Base-by-base conservation (phyloP, 257 asterid species). In the Solanum clarkiae region DNA sequence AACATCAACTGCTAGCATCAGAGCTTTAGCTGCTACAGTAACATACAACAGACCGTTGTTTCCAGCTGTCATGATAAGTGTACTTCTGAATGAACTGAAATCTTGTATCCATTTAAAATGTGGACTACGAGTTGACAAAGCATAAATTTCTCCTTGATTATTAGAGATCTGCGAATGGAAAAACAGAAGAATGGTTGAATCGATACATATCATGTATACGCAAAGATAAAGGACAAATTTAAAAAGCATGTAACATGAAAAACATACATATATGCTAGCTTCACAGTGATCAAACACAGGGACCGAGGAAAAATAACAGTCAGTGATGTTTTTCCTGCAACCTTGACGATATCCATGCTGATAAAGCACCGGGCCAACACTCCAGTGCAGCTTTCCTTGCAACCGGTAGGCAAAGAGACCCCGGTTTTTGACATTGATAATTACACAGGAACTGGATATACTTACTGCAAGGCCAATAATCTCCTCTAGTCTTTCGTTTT, bases 281-380 rank as follows among this genome's bases (percentile, higher is more conserved):
- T 97, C 99, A 88, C 99, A 97, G 26, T 97, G 98, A 92, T 95
- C 98, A 75, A 95, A 91, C 81, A 93, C 93, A 17, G 99, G 98
- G 3, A 20, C 85, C 16, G 98, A 92, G 72, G 91, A 86, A 81
- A 95, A 95, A 89, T 92, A 93, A 90, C 98, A 97, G 1, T 88
- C 94, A 0, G 94, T 87, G 15, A 89, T 40, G 40, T 92, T 94
- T 83, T 86, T 92, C 89, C 89, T 86, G 86, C 98, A 95, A 56
- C 99, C 99, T 92, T 92, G 98, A 77, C 96, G 97, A 90, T 90
- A 95, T 42, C 97, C 98, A 32, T 93, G 94, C 86, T 86, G 97
- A 88, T 94, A 91, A 82, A 93, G 92, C 55, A 95, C 91, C 0
- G 98, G 97, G 80, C 98, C 98, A 53, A 97, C 97, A 68, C 94